Evolutionary conservation across 2,329 filamentous ascomycete genomes (phyloP).

Genomic region (Claviceps capensis): DNA sequence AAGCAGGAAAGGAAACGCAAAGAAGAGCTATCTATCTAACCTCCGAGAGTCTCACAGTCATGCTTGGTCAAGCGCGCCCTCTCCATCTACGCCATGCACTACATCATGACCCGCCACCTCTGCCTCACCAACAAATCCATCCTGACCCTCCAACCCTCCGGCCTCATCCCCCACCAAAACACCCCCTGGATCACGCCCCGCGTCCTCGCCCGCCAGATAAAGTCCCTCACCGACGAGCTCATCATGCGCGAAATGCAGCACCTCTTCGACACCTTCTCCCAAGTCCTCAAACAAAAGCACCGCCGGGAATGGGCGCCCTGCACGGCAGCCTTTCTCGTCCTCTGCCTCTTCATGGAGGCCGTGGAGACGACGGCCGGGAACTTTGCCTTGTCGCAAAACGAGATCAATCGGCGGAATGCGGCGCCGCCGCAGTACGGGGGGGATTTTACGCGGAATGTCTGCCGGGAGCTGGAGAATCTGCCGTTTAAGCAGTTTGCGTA

Average conservation of each 20-base stretch:
- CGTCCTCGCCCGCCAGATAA: conserved; percentile 42
- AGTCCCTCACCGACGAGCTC: conserved; percentile 41
- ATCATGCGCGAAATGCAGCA: conserved; percentile 35
- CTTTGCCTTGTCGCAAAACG: conserved; percentile 37
- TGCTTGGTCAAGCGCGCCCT: conserved; percentile 39
- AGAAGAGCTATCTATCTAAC: neutral
- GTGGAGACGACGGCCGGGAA: conserved; percentile 39
- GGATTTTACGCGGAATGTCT: conserved; percentile 30
- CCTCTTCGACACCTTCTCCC: conserved; percentile 39
- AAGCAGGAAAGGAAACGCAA: neutral
- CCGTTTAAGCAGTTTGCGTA: conserved; percentile 47
- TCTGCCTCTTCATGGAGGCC: conserved; percentile 46
- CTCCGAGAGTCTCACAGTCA: conserved; percentile 16
- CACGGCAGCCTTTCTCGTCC: conserved; percentile 39
- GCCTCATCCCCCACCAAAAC: conserved; percentile 28
- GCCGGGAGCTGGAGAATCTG: conserved; percentile 40
- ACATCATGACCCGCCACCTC: conserved; percentile 41
- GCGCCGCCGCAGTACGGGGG: conserved; percentile 24
- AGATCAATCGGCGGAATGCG: conserved; percentile 30
- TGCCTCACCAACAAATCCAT: conserved; percentile 34
- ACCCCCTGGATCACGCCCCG: conserved; percentile 34
- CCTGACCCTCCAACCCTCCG: conserved; percentile 24
- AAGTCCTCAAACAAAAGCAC: conserved; percentile 39
- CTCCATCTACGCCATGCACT: conserved; percentile 42
- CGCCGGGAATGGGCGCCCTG: conserved; percentile 42